phyloP scores from a whole-genome alignment of 2,329 filamentous ascomycete genomes.

The Aspergillus costaricaensis region DNA sequence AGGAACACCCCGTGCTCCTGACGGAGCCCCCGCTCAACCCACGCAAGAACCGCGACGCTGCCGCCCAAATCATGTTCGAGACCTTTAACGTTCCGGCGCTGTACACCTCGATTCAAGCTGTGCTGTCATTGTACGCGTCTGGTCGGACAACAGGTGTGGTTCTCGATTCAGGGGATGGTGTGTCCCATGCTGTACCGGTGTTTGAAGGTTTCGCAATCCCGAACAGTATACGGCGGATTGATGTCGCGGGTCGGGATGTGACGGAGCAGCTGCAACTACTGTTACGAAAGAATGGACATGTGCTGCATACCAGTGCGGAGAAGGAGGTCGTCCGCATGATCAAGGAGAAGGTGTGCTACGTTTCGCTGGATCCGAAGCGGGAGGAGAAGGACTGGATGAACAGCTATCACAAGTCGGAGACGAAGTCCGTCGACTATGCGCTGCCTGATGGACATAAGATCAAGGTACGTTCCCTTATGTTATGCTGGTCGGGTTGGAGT shows the following conservation, averaged over 20 bases:
- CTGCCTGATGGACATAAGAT: slow-evolving; percentile 92
- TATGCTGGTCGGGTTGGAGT: background rate
- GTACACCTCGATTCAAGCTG: slow-evolving; percentile 95
- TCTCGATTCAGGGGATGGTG: slow-evolving; percentile 90
- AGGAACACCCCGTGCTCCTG: slow-evolving; percentile 96
- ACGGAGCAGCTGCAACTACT: slow-evolving; percentile 93
- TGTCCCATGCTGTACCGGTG: slow-evolving; percentile 94
- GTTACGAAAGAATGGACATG: slow-evolving; percentile 85
- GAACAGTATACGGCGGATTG: slow-evolving; percentile 91
- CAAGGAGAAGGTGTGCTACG: slow-evolving; percentile 92
- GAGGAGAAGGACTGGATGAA: slow-evolving; percentile 95
- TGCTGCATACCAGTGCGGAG: slow-evolving; percentile 97
- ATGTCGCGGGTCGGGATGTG: slow-evolving; percentile 93
- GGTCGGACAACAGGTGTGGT: slow-evolving; percentile 96
- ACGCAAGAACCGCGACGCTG: slow-evolving; percentile 90
- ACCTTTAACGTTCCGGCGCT: slow-evolving; percentile 97
- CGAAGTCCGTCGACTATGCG: slow-evolving; percentile 81
- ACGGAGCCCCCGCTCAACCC: slow-evolving; percentile 97
- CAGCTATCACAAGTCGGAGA: slow-evolving; percentile 69
- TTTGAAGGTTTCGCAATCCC: slow-evolving; percentile 98
- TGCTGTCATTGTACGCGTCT: slow-evolving; percentile 92
- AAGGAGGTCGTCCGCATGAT: slow-evolving; percentile 98
- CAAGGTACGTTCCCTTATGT: slow-evolving; percentile 59
- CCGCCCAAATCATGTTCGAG: slow-evolving; percentile 96
- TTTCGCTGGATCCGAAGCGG: slow-evolving; percentile 84